A percentile compares a stretch with the other conserved stretches of the same genome.
phyloP scores from a whole-genome alignment of 1,139 yeast genomes.

The Sporopachydermia cereana region DNA sequence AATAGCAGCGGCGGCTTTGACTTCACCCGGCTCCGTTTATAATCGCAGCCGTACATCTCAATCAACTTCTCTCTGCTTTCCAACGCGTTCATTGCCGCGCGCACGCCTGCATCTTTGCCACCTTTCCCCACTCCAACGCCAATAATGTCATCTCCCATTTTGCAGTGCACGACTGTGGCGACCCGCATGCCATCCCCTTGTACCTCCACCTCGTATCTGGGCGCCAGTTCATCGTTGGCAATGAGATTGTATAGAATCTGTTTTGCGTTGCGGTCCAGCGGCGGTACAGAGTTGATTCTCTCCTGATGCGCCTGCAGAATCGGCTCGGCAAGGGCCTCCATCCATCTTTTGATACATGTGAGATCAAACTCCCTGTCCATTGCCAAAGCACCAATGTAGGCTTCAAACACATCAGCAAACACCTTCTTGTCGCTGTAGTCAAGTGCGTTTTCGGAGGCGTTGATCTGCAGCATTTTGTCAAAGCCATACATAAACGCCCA shows the following conservation, averaged over 20 bases:
- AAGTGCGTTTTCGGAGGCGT: constrained; percentile 28
- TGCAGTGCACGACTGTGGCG: constrained; percentile 51
- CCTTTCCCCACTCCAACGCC: constrained; percentile 54
- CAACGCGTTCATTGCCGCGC: constrained; percentile 60
- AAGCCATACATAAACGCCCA: constrained; percentile 67
- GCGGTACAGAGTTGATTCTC: constrained; percentile 22
- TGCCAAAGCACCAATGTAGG: constrained; percentile 77
- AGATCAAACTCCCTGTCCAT: constrained; percentile 40
- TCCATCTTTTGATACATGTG: constrained; percentile 47
- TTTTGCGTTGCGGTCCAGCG: constrained; percentile 54
- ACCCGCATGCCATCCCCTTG: constrained; percentile 42
- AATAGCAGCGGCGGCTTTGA: background rate
- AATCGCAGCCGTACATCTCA: background rate
- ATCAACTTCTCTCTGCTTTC: constrained; percentile 14
- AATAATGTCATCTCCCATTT: constrained; percentile 37
- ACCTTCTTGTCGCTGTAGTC: constrained; percentile 31
- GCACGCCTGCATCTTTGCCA: constrained; percentile 53
- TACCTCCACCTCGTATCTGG: constrained; percentile 46
- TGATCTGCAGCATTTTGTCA: constrained; percentile 44
- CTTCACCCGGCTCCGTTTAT: background rate
- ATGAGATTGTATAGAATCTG: constrained; percentile 65
- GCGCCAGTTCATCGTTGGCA: constrained; percentile 61
- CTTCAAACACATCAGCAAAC: constrained; percentile 76
- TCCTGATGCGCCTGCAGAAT: constrained; percentile 28
- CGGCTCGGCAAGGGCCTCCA: constrained; percentile 42